Percentiles rank a stretch among this genome's conserved stretches.
Evolutionary conservation across 2,329 filamentous ascomycete genomes (phyloP).

Genomic region (Hawksworthiomyces lignivorus): DNA sequence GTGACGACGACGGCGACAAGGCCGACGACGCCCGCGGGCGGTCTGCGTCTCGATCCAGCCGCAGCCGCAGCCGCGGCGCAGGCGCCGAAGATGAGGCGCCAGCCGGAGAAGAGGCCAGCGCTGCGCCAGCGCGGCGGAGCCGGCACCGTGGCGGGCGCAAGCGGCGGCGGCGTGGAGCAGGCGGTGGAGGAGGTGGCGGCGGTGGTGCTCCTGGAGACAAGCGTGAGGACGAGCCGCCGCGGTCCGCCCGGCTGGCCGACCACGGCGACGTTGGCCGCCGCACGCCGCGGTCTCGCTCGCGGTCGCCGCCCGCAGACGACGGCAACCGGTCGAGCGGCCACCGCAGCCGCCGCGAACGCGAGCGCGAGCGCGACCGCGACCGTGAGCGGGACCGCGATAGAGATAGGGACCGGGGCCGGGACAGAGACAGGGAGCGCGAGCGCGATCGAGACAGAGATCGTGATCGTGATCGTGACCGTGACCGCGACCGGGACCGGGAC

Average conservation of each 20-base stretch:
- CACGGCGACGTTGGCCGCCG: not conserved
- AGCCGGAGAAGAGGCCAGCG: not conserved
- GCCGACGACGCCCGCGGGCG: not conserved
- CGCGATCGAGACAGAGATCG: slow-evolving; percentile 1
- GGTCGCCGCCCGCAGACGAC: slow-evolving; percentile 3
- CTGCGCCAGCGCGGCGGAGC: slow-evolving; percentile 9
- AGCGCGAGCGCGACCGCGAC: slow-evolving; percentile 24
- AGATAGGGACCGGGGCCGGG: slow-evolving; percentile 11
- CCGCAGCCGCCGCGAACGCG: slow-evolving; percentile 10
- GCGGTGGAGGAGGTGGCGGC: too few species aligned
- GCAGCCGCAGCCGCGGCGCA: slow-evolving; percentile 11
- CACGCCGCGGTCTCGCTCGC: slow-evolving; percentile 4
- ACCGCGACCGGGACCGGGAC: slow-evolving; percentile 8
- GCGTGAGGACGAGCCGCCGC: not conserved
- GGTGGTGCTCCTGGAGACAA: not conserved
- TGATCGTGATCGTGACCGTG: slow-evolving; percentile 1
- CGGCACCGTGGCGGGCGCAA: slow-evolving; percentile 9
- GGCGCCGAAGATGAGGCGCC: not conserved
- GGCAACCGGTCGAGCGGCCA: slow-evolving; percentile 4
- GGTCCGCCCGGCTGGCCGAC: not conserved
- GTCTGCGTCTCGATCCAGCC: slow-evolving; percentile 16
- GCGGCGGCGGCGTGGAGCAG: too few species aligned
- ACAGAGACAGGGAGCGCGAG: slow-evolving; percentile 4
- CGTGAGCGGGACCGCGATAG: slow-evolving; percentile 3
- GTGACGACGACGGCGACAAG: not conserved